Conservation (phyloP, 139 green algal genomes). For the Deuterostichococcus epilithicus region DNA sequence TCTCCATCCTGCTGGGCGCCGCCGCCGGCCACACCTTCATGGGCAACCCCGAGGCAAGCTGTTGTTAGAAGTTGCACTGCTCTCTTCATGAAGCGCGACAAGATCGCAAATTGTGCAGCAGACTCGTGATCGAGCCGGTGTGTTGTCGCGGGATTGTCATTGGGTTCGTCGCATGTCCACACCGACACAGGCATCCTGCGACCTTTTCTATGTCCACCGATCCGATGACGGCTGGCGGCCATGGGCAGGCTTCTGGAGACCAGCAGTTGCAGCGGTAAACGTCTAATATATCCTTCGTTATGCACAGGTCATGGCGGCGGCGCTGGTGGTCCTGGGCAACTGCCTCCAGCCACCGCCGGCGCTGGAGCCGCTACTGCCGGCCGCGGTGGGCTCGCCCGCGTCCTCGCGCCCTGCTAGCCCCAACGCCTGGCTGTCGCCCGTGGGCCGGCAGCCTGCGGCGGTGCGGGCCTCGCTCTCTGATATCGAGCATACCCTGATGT, state of each 20-base stretch:
- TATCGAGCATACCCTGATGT: too few relatives aligned
- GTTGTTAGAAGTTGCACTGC: not conserved
- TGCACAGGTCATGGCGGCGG: constrained; percentile 36
- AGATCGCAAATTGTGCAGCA: too few relatives aligned
- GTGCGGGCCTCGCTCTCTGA: not conserved
- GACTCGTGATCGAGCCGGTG: too few relatives aligned
- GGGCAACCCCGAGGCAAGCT: constrained; percentile 57
- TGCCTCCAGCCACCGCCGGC: constrained; percentile 42
- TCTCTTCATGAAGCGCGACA: too few relatives aligned
- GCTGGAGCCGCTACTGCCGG: constrained; percentile 30
- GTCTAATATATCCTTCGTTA: not conserved
- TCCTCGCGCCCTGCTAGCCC: not conserved
- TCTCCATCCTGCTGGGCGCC: constrained; percentile 48
- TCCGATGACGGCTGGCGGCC: too few relatives aligned
- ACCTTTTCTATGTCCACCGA: too few relatives aligned
- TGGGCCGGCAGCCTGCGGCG: not conserved
- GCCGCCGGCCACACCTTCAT: constrained; percentile 30
- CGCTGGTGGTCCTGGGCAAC: constrained; percentile 54
- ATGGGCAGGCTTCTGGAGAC: too few relatives aligned
- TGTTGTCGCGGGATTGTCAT: too few relatives aligned
- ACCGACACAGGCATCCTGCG: too few relatives aligned
- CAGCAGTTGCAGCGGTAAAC: too few relatives aligned
- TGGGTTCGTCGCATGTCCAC: too few relatives aligned
- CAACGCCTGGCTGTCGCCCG: not conserved
- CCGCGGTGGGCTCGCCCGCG: too few relatives aligned